Evolutionary conservation across 176 grass and related monocot species (phyloP), one percentile per base, ranked within the genome.

Genomic region (Avena insularis): DNA sequence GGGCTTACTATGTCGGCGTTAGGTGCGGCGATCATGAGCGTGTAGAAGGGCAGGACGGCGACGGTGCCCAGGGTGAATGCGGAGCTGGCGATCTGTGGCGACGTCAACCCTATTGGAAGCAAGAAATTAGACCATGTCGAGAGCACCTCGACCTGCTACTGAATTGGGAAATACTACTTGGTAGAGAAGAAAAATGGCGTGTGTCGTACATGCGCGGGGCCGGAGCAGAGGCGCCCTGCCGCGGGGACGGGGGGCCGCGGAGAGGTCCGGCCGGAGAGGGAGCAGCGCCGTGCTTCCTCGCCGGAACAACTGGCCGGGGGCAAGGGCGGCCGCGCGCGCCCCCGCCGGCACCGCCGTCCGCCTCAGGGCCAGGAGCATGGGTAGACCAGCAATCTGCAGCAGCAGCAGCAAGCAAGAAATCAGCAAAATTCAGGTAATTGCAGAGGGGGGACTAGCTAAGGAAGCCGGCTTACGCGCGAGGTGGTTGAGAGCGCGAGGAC

Each of bases 41-140:
- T 93, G 86, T 97, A 99, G 89, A 97, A 99, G 2, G 97, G 97
- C 86, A 99, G 94, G 43, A 99, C 97, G 70, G 92, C 91, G 82
- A 93, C 57, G 38, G 97, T 97, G 87, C 92, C 97, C 68, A 88
- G 79, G 51, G 97, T 99, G 92, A 99, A 97, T 63, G 94, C 92
- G 54, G 62, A 83, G 92, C 87, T 95, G 59, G 94, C 94, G 61
- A 99, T 97, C 88, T 99, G 92, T 8, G 94, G 86, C 43, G 80
- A 89, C 29, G 89, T 88, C 84, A 97, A 58, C 92, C 91, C 97
- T 99, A 83, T 10, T 0, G 12, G 12, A 27, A 75, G 46, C 21
- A 9, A 47, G 27, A 33, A 55, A 5, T 43, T 43, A 43, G 40
- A 43, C 40, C 40, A 7, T 43, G 40, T 7, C 13, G 50, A 14